Evolutionary conservation across 1,284 basidiomycete genomes (phyloP), one percentile per base, ranked within the genome.

Genomic region (Puccinia coronata): DNA sequence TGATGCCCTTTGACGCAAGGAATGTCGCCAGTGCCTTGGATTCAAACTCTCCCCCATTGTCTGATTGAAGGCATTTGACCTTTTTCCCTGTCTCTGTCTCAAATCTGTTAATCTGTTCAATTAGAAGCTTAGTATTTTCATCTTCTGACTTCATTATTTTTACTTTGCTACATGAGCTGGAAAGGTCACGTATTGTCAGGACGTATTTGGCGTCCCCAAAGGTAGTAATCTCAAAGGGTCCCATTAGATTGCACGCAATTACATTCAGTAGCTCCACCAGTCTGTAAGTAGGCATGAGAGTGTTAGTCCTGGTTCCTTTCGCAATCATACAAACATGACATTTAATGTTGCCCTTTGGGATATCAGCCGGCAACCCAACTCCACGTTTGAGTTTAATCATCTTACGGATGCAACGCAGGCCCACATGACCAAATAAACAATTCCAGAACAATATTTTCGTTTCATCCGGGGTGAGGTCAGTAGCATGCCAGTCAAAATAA

Each of bases 31-130:
- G 23, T 12, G 43, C 28, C 25, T 65, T 67, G 20, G 16, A 28
- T 16, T 41, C 31, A 25, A 65, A 77, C 61, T 77, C 31, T 6
- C 76, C 76, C 0, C 76, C 76, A n/a, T 69, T 69, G 39, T n/a
- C n/a, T n/a, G n/a, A n/a, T n/a, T n/a, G n/a, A n/a, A n/a, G n/a
- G n/a, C n/a, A n/a, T n/a, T n/a, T n/a, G n/a, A n/a, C n/a, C n/a
- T n/a, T n/a, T n/a, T n/a, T n/a, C n/a, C n/a, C n/a, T n/a, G n/a
- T n/a, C n/a, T n/a, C n/a, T n/a, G n/a, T n/a, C n/a, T n/a, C n/a
- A n/a, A n/a, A n/a, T n/a, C n/a, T n/a, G n/a, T 78, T 11, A 16
- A 72, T 72, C 12, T 36, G 31, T 23, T 55, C 28, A 2, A 53
- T 55, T 25, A 72, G 31, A 9, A 34, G 41, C 34, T 55, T 55